Evolutionary conservation across 116 monocot genomes (phyloP).

Genomic region (Phalaenopsis hybrid): DNA sequence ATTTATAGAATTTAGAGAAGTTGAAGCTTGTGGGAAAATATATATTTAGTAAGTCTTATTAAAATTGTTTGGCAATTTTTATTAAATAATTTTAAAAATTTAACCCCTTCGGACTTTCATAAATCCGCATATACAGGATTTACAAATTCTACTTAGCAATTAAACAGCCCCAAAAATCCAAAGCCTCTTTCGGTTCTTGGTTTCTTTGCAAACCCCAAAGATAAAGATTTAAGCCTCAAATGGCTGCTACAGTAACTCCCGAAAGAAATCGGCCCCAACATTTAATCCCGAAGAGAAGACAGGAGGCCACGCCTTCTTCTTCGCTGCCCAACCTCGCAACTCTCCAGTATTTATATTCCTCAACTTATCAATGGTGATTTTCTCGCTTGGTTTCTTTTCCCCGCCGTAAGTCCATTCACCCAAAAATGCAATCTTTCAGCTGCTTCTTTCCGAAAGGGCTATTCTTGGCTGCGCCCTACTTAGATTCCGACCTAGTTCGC

Average conservation of each 20-base stretch:
- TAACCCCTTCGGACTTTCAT: too few relatives aligned
- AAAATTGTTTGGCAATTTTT: too few relatives aligned
- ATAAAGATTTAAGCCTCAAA: not conserved
- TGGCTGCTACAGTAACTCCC: not conserved
- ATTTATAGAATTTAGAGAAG: too few relatives aligned
- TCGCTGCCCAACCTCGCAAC: too few relatives aligned
- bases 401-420: slow-evolving; percentile 1
- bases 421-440: slow-evolving; percentile 53
- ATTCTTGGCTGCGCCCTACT: slow-evolving; percentile 13
- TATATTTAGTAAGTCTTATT: too few relatives aligned
- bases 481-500: slow-evolving; percentile 20
- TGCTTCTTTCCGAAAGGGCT: slow-evolving; percentile 22
- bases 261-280: too few relatives aligned
- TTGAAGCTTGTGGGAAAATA: not conserved
- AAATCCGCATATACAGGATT: too few relatives aligned
- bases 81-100: too few relatives aligned
- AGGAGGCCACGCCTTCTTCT: not conserved
- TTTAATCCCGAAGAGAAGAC: not conserved
- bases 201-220: not conserved
- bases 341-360: not conserved
- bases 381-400: not conserved
- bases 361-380: slow-evolving; percentile 1
- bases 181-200: too few relatives aligned
- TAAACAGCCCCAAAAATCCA: too few relatives aligned
- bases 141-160: too few relatives aligned